Evolutionary conservation across 352 stramenopile species (phyloP), one percentile per base, ranked within the genome.

Genomic region (Globisporangium cederbergense): DNA sequence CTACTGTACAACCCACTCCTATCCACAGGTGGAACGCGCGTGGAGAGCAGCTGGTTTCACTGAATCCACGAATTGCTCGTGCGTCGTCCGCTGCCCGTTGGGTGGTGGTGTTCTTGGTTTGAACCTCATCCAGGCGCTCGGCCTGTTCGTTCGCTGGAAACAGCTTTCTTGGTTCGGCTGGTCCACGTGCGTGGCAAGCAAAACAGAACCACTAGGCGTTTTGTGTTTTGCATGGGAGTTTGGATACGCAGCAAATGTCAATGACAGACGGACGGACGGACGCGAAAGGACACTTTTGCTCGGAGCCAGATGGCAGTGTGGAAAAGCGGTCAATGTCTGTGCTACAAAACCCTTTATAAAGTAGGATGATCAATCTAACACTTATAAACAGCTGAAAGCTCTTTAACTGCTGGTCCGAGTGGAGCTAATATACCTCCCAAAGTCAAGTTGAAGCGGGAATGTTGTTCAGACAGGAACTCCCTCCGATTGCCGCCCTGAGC

Each of bases 41-140:
- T 5, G 8, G 6, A 25, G n/a, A 42, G 20, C 55, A 61, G 55
- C 55, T 61, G 55, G 38, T 61, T 61, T 40, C 38, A 14, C 55
- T 61, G 40, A 61, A 61, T 28, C 22, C 34, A 51, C 36, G 22
- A 49, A 18, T 60, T 51, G 28, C 55, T 38, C 22, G 55, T 38
- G 55, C 55, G 36, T 51, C 55, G 36, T 25, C 55, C 38, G 9
- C 4, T 22, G 25, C 6, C 11, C 13, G 38, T 45, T 18, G 22
- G 20, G 22, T 55, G 28, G 4, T 4, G 25, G 4, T 13, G 25
- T 34, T 36, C 25, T 54, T 54, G 49, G 22, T 25, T 54, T 25
- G 22, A 36, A 57, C 25, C 34, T 25, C 49, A 54, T 22, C 8
- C 18, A 25, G 18, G n/a, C 11, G 25, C 25, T 28, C 25, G 25